phyloP scores from a whole-genome alignment of 768 basidiomycete species.

The Rhodotorula taiwanensis region DNA sequence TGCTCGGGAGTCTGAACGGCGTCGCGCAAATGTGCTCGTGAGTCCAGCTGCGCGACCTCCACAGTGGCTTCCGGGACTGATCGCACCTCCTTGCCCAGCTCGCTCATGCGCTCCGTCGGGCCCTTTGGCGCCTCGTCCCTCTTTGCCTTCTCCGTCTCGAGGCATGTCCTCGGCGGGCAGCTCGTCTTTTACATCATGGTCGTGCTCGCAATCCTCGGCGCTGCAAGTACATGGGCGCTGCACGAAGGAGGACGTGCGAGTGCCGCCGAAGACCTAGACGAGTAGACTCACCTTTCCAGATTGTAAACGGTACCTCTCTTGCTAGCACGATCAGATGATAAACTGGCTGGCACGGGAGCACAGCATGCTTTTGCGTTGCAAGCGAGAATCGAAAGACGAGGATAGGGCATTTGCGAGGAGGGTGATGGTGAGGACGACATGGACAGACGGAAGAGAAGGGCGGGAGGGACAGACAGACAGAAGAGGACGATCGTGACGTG shows the following conservation, averaged over 20 bases:
- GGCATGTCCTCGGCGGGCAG: slow-evolving; percentile 7
- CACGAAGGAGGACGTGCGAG: slow-evolving; percentile 20
- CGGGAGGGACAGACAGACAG: not conserved
- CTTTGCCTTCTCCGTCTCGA: slow-evolving; percentile 26
- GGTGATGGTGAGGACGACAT: not conserved
- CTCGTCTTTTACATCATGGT: slow-evolving; percentile 27
- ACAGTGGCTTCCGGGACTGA: not conserved
- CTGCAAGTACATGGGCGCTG: slow-evolving; percentile 7
- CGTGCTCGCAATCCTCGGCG: not conserved
- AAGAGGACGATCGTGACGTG: no score
- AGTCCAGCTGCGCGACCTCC: not conserved
- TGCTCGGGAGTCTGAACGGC: slow-evolving; percentile 32
- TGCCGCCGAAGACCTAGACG: not conserved
- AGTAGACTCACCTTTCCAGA: not conserved
- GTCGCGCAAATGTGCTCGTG: slow-evolving; percentile 34
- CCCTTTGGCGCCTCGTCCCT: slow-evolving; percentile 25
- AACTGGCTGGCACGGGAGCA: no score
- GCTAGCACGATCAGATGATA: no score
- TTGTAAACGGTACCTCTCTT: no score
- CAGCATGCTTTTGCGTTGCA: no score
- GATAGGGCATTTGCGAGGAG: not conserved
- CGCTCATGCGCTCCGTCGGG: slow-evolving; percentile 28
- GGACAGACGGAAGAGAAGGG: not conserved
- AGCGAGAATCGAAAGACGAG: not conserved
- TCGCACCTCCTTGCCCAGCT: not conserved